These are phyloP conservation scores for Lactarius vividus DNA, from an alignment of 768 basidiomycete species.

Conservation along the genomic window DNA sequence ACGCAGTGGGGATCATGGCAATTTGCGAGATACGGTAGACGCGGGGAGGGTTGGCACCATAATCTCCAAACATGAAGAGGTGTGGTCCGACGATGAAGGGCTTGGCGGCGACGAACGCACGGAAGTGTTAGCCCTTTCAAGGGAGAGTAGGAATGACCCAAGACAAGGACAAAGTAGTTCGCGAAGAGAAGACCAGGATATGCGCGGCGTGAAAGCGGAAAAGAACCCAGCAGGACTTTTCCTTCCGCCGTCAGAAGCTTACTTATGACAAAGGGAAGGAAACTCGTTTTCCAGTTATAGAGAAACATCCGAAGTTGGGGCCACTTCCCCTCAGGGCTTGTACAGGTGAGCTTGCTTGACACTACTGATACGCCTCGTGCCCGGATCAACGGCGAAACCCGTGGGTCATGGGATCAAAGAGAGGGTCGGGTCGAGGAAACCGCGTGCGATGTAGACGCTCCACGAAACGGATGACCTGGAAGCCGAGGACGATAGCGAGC, in stretches of 20 bases:
- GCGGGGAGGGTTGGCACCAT: background rate
- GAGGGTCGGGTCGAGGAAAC: background rate
- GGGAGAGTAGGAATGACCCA: background rate
- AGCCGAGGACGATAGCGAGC: background rate
- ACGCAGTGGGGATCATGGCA: background rate
- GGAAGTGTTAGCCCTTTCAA: background rate
- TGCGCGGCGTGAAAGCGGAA: background rate
- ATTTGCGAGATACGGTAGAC: background rate
- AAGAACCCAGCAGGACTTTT: background rate
- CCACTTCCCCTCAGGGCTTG: background rate
- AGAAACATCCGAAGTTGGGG: background rate
- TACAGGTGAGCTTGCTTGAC: background rate
- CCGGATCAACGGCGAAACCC: background rate
- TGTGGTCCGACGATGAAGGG: background rate
- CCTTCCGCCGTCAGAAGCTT: background rate
- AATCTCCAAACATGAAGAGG: background rate
- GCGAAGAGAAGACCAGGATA: background rate
- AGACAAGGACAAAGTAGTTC: background rate
- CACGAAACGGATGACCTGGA: background rate
- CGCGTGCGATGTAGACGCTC: background rate
- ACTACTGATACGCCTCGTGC: background rate
- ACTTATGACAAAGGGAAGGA: background rate
- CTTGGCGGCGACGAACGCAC: background rate
- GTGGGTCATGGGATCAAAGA: background rate
- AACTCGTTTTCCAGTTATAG: background rate